Evolutionary conservation across 1,284 basidiomycete species (phyloP).

Genomic region (Ganoderma resinaceum): DNA sequence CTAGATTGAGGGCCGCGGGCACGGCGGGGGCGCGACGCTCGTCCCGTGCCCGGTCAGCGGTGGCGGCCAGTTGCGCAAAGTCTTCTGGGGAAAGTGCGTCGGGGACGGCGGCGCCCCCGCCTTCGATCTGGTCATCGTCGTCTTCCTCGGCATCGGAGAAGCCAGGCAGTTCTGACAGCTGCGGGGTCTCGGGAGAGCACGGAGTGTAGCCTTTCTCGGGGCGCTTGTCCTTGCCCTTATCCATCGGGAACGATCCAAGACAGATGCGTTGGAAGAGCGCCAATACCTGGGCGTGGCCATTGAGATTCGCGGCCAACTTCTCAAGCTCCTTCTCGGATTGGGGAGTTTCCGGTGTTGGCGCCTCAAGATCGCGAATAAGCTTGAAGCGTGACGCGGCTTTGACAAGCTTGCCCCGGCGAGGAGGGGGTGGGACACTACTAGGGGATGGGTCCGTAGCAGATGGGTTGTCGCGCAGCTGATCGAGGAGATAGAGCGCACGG

Average conservation of each 20-base stretch:
- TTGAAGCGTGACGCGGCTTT: no score
- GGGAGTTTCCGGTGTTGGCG: no score
- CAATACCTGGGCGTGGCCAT: neutral
- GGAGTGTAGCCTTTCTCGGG: neutral
- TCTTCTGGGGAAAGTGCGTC: neutral
- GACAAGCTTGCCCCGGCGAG: no score
- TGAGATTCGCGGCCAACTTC: neutral
- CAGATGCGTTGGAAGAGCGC: neutral
- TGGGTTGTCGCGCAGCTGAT: neutral
- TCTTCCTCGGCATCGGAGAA: no score
- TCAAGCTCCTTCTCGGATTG: neutral
- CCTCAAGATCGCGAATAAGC: no score
- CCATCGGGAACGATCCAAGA: neutral
- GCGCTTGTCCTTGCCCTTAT: neutral
- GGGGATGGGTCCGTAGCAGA: neutral
- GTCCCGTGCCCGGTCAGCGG: no score
- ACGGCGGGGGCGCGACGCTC: no score
- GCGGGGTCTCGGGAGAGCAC: neutral
- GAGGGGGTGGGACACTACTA: neutral
- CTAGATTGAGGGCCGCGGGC: no score
- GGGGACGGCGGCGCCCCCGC: neutral
- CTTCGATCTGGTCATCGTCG: neutral
- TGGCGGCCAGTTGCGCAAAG: no score
- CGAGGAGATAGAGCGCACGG: constrained; percentile 7
- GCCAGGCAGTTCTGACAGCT: neutral